Percentiles rank a stretch among this genome's conserved stretches.
Conservation (phyloP, 2,329 filamentous ascomycete genomes). For the Chaetomium strumarium region DNA sequence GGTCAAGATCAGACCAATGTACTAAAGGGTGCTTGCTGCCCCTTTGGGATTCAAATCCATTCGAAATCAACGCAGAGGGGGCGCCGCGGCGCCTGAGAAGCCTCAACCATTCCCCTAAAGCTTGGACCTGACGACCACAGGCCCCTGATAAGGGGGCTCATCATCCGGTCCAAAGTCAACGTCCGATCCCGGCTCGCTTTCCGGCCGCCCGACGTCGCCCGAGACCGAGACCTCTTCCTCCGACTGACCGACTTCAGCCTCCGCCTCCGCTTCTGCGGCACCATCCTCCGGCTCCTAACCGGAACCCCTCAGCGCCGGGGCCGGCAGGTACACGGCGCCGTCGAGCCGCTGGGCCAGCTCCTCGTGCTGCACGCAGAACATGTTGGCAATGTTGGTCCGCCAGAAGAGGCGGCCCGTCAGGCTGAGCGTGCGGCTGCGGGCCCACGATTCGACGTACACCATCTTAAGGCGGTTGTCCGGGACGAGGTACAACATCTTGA, state of each 20-base stretch:
- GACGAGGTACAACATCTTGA: conserved; percentile 42
- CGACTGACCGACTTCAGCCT: neutral
- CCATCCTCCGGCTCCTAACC: conserved; percentile 18
- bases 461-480: conserved; percentile 58
- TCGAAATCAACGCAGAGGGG: neutral
- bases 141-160: too few species aligned
- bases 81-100: neutral
- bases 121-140: too few species aligned
- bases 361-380: conserved; percentile 78
- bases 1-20: neutral
- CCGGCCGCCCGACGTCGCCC: too few species aligned
- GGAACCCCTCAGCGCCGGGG: conserved; percentile 21
- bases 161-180: too few species aligned
- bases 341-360: conserved; percentile 41
- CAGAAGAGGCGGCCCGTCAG: conserved; percentile 75
- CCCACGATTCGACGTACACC: conserved; percentile 90
- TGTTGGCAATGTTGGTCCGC: conserved; percentile 59
- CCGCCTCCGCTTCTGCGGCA: neutral
- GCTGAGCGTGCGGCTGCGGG: conserved; percentile 74
- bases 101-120: too few species aligned
- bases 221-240: neutral
- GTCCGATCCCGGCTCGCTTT: too few species aligned
- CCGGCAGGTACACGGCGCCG: conserved; percentile 29
- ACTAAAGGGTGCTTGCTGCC: too few species aligned
- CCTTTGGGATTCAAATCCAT: neutral